A percentile compares a stretch with the other conserved stretches of the same genome.
These are phyloP conservation scores for Cordyceps pruinosa DNA, from an alignment of 2,329 filamentous ascomycete species.

Conservation along the genomic window DNA sequence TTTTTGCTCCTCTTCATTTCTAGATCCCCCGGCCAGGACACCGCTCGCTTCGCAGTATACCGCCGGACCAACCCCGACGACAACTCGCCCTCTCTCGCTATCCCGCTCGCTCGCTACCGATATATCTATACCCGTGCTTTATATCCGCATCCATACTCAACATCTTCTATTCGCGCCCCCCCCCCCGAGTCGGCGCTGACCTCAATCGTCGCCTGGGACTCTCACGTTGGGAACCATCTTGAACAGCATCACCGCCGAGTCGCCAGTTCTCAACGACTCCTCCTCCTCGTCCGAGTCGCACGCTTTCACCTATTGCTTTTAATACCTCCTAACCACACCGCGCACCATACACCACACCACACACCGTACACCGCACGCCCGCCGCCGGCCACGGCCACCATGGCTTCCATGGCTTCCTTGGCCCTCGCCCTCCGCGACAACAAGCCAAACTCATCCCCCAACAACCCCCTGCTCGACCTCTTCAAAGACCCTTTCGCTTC, in stretches of 20 bases:
- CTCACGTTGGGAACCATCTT: too few relatives aligned
- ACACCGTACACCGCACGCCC: background rate
- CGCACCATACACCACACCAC: background rate
- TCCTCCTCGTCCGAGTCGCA: background rate
- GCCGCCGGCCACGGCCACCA: background rate
- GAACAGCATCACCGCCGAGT: background rate
- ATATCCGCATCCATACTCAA: background rate
- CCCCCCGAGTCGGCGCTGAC: too few relatives aligned
- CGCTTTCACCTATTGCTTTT: background rate
- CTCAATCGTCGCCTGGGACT: too few relatives aligned
- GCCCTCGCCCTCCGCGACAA: constrained; percentile 3
- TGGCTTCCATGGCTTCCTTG: background rate
- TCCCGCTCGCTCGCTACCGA: background rate
- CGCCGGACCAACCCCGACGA: background rate
- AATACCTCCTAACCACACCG: background rate
- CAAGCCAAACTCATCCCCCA: constrained; percentile 16
- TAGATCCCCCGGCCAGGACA: background rate
- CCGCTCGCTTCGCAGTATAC: constrained; percentile 8
- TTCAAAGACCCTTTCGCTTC: constrained; percentile 45
- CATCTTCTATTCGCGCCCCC: too few relatives aligned
- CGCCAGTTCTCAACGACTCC: background rate
- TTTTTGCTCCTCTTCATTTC: constrained; percentile 2
- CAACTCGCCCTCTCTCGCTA: background rate
- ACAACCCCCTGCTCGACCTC: constrained; percentile 40
- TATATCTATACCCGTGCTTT: background rate